Percentiles rank a stretch among this genome's conserved stretches.
Conservation (phyloP, 257 asterid species). For the Parsonsia alboflavescens region DNA sequence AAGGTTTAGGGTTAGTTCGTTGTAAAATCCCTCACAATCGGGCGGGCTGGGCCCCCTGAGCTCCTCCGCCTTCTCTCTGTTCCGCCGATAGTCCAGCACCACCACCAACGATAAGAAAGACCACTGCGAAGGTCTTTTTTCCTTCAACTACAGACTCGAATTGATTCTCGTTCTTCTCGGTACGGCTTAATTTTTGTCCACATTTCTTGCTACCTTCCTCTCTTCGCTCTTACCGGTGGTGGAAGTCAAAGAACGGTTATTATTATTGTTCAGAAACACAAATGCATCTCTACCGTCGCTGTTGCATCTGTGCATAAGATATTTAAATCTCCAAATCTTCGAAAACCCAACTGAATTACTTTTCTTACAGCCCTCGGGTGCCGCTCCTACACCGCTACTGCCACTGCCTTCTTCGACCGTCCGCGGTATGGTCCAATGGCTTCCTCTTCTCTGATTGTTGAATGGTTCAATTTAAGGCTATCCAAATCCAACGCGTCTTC, state of each 20-base stretch:
- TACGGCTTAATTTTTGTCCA: background rate
- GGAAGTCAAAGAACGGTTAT: background rate
- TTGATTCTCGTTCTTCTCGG: slow-evolving; percentile 20
- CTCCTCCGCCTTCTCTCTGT: slow-evolving; percentile 75
- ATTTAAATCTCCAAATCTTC: slow-evolving; percentile 60
- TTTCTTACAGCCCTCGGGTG: slow-evolving; percentile 51
- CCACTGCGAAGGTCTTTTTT: slow-evolving; percentile 24
- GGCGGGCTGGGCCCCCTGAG: slow-evolving; percentile 71
- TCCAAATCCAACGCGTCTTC: too few relatives aligned
- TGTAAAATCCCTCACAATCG: slow-evolving; percentile 83
- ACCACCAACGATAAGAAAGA: background rate
- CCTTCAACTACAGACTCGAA: slow-evolving; percentile 74
- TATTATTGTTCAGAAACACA: slow-evolving; percentile 65
- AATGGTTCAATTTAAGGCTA: too few relatives aligned
- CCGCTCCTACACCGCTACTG: too few relatives aligned
- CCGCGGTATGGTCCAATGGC: slow-evolving; percentile 37
- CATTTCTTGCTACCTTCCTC: slow-evolving; percentile 19
- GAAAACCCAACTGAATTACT: slow-evolving; percentile 72
- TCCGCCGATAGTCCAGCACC: slow-evolving; percentile 33
- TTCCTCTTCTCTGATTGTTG: slow-evolving; percentile 22
- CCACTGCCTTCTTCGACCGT: slow-evolving; percentile 39
- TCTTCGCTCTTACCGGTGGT: slow-evolving; percentile 9
- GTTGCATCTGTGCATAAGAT: slow-evolving; percentile 49
- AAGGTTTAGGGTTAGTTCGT: slow-evolving; percentile 87
- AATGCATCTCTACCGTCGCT: slow-evolving; percentile 90